phyloP scores from a whole-genome alignment of 2,329 filamentous ascomycete species.

The Colletotrichum camelliae region DNA sequence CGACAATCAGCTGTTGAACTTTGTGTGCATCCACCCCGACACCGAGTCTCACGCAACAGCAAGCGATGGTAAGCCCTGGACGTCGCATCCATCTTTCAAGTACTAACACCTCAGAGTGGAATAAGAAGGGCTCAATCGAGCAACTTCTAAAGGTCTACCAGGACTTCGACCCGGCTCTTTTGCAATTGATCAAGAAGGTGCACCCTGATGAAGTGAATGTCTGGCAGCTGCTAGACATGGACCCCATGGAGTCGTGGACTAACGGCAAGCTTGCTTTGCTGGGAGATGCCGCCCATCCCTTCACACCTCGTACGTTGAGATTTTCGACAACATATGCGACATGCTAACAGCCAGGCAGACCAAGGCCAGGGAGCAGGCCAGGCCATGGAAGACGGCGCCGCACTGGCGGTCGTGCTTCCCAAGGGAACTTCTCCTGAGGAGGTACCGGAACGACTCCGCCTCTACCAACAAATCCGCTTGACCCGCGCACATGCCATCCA shows the following conservation, averaged over 20 bases:
- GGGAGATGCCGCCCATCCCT: slow-evolving; percentile 73
- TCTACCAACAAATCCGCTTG: slow-evolving; percentile 65
- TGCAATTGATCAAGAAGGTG: slow-evolving; percentile 45
- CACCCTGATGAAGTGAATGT: slow-evolving; percentile 54
- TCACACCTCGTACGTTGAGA: slow-evolving; percentile 57
- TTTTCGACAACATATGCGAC: too few relatives aligned
- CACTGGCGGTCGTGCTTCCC: slow-evolving; percentile 62
- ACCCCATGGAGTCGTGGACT: slow-evolving; percentile 59
- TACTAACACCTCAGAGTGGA: slow-evolving; percentile 39
- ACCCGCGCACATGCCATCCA: slow-evolving; percentile 64
- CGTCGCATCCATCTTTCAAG: background rate
- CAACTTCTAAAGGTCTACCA: slow-evolving; percentile 43
- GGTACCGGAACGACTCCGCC: slow-evolving; percentile 58
- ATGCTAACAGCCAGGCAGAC: slow-evolving; percentile 23
- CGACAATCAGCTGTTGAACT: slow-evolving; percentile 49
- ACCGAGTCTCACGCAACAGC: slow-evolving; percentile 37
- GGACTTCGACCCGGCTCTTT: slow-evolving; percentile 46
- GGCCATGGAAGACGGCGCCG: slow-evolving; percentile 71
- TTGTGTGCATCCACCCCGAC: slow-evolving; percentile 58
- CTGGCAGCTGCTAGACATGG: slow-evolving; percentile 69
- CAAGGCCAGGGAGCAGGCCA: slow-evolving; percentile 66
- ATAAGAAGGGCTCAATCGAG: slow-evolving; percentile 37
- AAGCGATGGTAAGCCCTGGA: slow-evolving; percentile 31
- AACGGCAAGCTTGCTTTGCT: slow-evolving; percentile 60
- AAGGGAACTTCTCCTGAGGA: slow-evolving; percentile 46